These are phyloP conservation scores for Fusarium fujikuroi DNA, from an alignment of 2,329 filamentous ascomycete species.

Conservation along the genomic window DNA sequence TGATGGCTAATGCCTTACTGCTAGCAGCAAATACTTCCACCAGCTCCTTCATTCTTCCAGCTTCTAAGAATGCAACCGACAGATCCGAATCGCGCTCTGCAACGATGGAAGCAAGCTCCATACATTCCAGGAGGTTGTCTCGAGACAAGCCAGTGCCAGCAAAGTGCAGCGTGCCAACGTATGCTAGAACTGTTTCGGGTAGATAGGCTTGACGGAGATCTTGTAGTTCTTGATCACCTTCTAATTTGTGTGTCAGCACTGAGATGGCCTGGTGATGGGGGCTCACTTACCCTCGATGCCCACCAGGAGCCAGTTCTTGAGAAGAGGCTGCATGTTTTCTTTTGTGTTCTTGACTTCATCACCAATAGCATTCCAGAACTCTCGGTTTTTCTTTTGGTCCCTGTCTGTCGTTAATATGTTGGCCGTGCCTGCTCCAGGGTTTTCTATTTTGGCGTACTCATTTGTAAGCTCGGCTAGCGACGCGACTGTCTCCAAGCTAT, in stretches of 20 bases:
- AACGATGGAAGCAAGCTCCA: conserved; percentile 83
- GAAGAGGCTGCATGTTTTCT: conserved; percentile 68
- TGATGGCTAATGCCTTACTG: conserved; percentile 75
- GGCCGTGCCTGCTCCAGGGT: no score
- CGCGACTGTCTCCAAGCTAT: conserved; percentile 74
- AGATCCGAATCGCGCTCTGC: conserved; percentile 77
- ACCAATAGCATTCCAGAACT: conserved; percentile 66
- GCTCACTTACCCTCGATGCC: conserved; percentile 63
- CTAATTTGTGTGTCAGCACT: conserved; percentile 46
- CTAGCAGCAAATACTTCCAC: conserved; percentile 80
- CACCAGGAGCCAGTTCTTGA: conserved; percentile 71
- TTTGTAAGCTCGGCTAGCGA: conserved; percentile 62
- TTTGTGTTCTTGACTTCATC: conserved; percentile 65
- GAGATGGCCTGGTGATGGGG: background rate
- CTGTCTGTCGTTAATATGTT: conserved; percentile 42
- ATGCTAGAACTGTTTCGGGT: conserved; percentile 86
- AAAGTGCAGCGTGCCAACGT: conserved; percentile 82
- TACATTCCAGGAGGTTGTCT: conserved; percentile 81
- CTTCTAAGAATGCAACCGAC: conserved; percentile 70
- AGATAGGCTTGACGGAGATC: conserved; percentile 81
- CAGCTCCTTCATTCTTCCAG: conserved; percentile 78
- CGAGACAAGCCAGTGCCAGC: conserved; percentile 79
- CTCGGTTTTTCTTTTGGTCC: conserved; percentile 54
- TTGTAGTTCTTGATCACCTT: conserved; percentile 70
- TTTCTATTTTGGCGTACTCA: conserved; percentile 57